Evolutionary conservation across 2,329 filamentous ascomycete genomes (phyloP), one percentile per base, ranked within the genome.

Genomic region (Claviceps africana): DNA sequence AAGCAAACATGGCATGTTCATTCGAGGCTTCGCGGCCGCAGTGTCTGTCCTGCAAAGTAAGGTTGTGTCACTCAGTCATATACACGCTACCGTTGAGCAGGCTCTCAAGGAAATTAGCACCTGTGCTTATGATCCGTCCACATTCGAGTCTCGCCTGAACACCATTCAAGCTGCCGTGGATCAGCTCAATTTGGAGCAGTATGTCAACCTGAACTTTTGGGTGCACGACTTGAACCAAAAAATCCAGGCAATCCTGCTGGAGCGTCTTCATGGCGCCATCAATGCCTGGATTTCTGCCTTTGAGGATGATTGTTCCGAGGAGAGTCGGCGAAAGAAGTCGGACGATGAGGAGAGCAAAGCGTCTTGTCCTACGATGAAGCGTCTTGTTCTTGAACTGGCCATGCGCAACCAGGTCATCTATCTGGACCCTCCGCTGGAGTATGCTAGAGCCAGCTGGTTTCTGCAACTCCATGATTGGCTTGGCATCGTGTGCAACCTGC

Each of bases 391-490:
- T 59, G 93, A 98, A 65, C 85, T 99, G 51, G 93, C 88, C 6
- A 98, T 98, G 88, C 86, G 88, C 33, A 97, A 97, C 61, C 93
- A 98, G 67, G 86, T 96, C 58, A 95, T 99, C 59, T 95, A 95
- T 63, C 79, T 98, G 28, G 93, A 96, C 51, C 94, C 93, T 4
- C 93, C 93, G 5, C 74, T 97, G 50, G 89, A 95, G 64, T 93
- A 84, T 65, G 90, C 93, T 17, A 82, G 90, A 58, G 90, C 91
- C 13, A 91, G 85, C 64, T 99, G 94, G 93, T 87, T 95, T 63
- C 76, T 85, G 19, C 90, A 96, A 59, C 76, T 99, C 42, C 90
- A 97, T 60, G 81, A 88, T 35, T 98, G 93, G 93, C 79, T 98
- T 37, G 90, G 88, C 40, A 79, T 94, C 54, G 85, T 95, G 45